These are phyloP conservation scores for Zygnema cylindricum DNA, from an alignment of 139 green algal species.

Conservation along the genomic window DNA sequence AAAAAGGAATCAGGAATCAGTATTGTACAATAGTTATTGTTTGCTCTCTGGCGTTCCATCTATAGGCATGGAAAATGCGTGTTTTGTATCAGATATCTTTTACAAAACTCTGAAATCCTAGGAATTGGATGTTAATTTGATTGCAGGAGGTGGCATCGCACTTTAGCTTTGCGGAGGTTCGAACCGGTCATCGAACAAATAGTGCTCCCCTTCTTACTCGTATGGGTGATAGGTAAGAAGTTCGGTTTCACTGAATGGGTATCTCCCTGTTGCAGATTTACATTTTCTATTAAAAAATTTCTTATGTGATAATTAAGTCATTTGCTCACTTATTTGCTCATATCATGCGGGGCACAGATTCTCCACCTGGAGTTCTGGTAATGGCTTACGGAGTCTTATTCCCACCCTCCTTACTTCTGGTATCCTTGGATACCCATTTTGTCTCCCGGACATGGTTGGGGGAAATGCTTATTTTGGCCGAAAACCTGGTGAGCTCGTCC, in stretches of 20 bases:
- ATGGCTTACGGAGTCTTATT: slow-evolving; percentile 72
- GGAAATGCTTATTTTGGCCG: slow-evolving; percentile 75
- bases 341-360: no score
- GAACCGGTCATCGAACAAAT: slow-evolving; percentile 70
- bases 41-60: no score
- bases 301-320: no score
- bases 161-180: slow-evolving; percentile 70
- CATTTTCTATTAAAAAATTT: no score
- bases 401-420: slow-evolving; percentile 74
- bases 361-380: slow-evolving; percentile 69
- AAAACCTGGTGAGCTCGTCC: slow-evolving; percentile 40
- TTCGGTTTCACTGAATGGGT: slow-evolving; percentile 1
- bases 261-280: no score
- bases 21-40: no score
- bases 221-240: slow-evolving; percentile 69
- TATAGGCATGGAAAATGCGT: no score
- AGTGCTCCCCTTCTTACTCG: slow-evolving; percentile 66
- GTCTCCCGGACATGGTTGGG: slow-evolving; percentile 75
- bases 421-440: slow-evolving; percentile 77
- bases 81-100: no score
- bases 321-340: no score
- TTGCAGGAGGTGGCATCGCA: slow-evolving; percentile 57
- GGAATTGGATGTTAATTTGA: no score
- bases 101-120: no score
- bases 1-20: no score